Evolutionary conservation across 2,329 filamentous ascomycete species (phyloP).

Genomic region (Pseudocercospora eumusae): DNA sequence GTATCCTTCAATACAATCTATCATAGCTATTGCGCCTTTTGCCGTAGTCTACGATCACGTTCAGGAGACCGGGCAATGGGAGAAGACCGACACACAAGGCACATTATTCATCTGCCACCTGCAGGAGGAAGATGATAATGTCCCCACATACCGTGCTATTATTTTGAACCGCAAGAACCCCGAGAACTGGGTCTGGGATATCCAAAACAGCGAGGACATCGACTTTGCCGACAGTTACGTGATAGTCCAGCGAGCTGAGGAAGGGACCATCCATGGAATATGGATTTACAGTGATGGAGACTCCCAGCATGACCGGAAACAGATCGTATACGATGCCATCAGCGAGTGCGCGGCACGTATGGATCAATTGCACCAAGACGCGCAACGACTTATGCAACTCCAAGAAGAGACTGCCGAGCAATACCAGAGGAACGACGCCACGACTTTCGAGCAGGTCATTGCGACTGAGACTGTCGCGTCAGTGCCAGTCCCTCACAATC

Average conservation of each 20-base stretch:
- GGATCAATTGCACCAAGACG: conserved; percentile 4
- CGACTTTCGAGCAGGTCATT: conserved; percentile 37
- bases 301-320: conserved; percentile 45
- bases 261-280: conserved; percentile 56
- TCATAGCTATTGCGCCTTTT: conserved; percentile 80
- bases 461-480: conserved; percentile 54
- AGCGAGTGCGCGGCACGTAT: conserved; percentile 55
- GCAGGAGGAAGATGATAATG: conserved; percentile 38
- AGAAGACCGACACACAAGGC: conserved; percentile 82
- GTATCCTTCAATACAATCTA: conserved; percentile 69
- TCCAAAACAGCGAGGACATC: conserved; percentile 47
- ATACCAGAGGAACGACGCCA: neutral
- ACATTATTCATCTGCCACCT: conserved; percentile 83
- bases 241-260: conserved; percentile 55
- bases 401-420: conserved; percentile 30
- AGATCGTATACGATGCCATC: conserved; percentile 57
- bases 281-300: conserved; percentile 67
- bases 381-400: conserved; percentile 29
- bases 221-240: conserved; percentile 59
- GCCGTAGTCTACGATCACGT: conserved; percentile 83
- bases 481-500: conserved; percentile 37
- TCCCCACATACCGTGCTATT: conserved; percentile 48
- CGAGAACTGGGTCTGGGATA: conserved; percentile 51
- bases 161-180: conserved; percentile 52
- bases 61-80: conserved; percentile 67